These are phyloP conservation scores for Hypoxylon fragiforme DNA, from an alignment of 495 filamentous ascomycete genomes.

Conservation along the genomic window DNA sequence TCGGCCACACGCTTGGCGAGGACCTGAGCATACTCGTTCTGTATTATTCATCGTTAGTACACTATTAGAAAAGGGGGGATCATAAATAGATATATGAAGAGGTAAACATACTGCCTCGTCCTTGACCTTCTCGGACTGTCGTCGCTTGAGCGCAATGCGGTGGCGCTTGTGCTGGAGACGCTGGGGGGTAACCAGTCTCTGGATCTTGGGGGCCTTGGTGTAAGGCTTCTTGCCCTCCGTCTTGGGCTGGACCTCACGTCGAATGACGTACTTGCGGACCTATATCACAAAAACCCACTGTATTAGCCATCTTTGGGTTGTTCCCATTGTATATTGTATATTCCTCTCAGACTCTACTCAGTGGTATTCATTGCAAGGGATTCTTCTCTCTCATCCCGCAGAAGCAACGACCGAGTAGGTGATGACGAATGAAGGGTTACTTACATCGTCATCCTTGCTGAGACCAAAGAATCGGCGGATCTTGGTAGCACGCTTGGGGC, in stretches of 20 bases:
- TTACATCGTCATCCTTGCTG: conserved; percentile 99
- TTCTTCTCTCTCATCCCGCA: conserved; percentile 50
- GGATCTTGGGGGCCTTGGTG: conserved; percentile 99
- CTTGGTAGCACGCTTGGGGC: conserved; percentile 99
- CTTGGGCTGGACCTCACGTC: conserved; percentile 94
- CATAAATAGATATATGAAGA: not conserved
- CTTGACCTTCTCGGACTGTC: conserved; percentile 88
- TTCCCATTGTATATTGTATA: conserved; percentile 16
- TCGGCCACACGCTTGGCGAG: conserved; percentile 93
- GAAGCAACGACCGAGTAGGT: conserved; percentile 54
- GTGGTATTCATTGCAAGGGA: conserved; percentile 44
- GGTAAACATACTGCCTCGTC: conserved; percentile 89
- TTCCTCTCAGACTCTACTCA: conserved; percentile 59
- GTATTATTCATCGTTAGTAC: conserved; percentile 46
- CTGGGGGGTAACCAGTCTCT: conserved; percentile 98
- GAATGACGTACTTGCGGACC: conserved; percentile 99
- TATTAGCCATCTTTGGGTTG: conserved; percentile 43
- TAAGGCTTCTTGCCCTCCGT: conserved; percentile 93
- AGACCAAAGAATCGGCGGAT: conserved; percentile 98
- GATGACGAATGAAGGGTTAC: conserved; percentile 61
- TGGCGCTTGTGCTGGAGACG: conserved; percentile 99
- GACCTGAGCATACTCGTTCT: conserved; percentile 92
- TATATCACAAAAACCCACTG: conserved; percentile 45
- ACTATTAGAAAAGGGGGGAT: not conserved
- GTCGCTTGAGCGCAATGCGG: conserved; percentile 94